Base-by-base conservation (phyloP, 2,329 filamentous ascomycete genomes). In the Podosphaera aphanis region DNA sequence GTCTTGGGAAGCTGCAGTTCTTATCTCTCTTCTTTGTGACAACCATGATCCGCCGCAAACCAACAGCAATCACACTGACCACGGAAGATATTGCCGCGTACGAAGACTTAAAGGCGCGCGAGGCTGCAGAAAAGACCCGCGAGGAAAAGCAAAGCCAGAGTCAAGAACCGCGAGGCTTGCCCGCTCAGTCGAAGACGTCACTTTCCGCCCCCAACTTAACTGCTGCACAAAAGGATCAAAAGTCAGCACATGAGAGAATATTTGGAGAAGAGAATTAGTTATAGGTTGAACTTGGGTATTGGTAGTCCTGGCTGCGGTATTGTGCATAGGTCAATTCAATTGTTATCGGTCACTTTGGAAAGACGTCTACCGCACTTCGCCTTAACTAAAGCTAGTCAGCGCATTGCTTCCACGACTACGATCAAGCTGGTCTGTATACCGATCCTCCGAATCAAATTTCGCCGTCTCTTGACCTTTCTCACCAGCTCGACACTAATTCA, bases 1-100 rank as follows among this genome's bases (percentile, higher is more conserved):
- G 29, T 33, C 29, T 7, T 33, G 4, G 15, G 4, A 33, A 13
- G 5, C 29, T 7, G 29, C 29, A 5, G 29, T 11, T 11, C 15
- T 11, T 4, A 6, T 6, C 29, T n/a, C 3, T 13, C 29, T 3
- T 33, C 11, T n/a, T 11, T 33, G 11, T 7, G 4, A 7, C 29
- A 33, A 49, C 15, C n/a, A 77, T 80, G 75, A 73, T 80, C 53
- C 74, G 76, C 53, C 73, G 79, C 40, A 70, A 73, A 15, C 70
- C 79, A 10, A 84, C 79, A 41, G 71, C 71, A 13, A 72, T 84
- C 50, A 66, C 69, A 46, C 70, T 83, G 51, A 83, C 78, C 2
- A 66, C 73, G 42, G 75, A 81, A 56, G 79, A 84, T 59, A 67
- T 83, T 35, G 74, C 77, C 35, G 66, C 70, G 46, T 83, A 81